Conservation (phyloP, 2,329 filamentous ascomycete genomes). For the Shiraia sp. region DNA sequence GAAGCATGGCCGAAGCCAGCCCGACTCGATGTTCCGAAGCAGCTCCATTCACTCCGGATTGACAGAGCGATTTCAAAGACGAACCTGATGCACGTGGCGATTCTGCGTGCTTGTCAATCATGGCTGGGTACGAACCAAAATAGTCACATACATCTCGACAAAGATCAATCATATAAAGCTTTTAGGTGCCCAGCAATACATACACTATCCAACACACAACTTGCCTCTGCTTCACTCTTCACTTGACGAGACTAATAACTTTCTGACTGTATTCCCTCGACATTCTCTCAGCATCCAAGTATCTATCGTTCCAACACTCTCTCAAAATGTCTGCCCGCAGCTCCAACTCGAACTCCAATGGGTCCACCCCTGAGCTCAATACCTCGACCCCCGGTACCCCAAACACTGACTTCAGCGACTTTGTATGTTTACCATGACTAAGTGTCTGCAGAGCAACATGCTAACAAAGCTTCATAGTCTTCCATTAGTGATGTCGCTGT, state of each 20-base stretch:
- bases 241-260: neutral
- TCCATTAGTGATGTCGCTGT: constrained; percentile 32
- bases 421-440: constrained; percentile 1
- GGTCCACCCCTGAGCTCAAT: neutral
- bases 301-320: neutral
- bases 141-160: neutral
- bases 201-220: neutral
- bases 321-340: constrained; percentile 2
- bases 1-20: neutral
- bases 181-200: neutral
- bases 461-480: constrained; percentile 1
- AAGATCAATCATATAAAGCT: neutral
- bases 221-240: neutral
- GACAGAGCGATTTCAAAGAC: neutral
- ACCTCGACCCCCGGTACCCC: constrained; percentile 5
- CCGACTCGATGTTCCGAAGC: neutral
- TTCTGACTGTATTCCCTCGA: neutral
- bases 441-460: neutral
- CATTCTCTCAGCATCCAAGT: neutral
- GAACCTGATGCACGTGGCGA: neutral
- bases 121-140: neutral
- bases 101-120: neutral
- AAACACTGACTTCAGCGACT: constrained; percentile 7
- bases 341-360: constrained; percentile 2
- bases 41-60: neutral